Evolutionary conservation across 176 grass and related monocot genomes (phyloP), one percentile per base, ranked within the genome.

Genomic region (Bolboschoenus planiculmis): DNA sequence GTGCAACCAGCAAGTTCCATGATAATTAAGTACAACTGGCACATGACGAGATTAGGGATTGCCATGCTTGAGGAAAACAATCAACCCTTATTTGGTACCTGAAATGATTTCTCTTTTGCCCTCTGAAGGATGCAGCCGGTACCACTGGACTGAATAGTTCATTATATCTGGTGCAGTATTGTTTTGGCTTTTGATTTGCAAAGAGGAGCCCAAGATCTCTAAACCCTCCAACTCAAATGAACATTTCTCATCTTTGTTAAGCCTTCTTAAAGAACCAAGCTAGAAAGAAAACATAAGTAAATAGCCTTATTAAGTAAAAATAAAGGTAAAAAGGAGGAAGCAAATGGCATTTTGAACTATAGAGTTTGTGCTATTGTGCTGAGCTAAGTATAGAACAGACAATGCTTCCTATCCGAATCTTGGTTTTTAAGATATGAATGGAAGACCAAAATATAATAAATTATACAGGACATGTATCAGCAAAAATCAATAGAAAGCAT

Each of bases 51-150:
- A 66, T 11, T 74, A 48, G 23, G 42, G 21, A 26, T 47, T 4
- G 30, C 13, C 11, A 15, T 30, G 39, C 42, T 26, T 29, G 11
- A 48, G 21, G 24, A 51, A 76, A 51, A 31, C 27, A 76, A 76
- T 44, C 0, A 24, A 50, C 13, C 71, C 71, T 30, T 24, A 74
- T 64, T 66, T 44, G 35, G 46, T 88, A 97, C 93, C 93, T 89
- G 93, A 91, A 91, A 97, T 97, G 27, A 90, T 84, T 86, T 97
- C 93, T 83, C 89, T 97, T 68, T 89, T 97, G 85, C 48, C 88
- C 81, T 75, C 93, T 78, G 85, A 88, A 58, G 93, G 86, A 40
- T 89, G 88, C 85, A 97, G 81, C 55, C 93, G 87, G 60, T 92
- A 97, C 93, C 93, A 97, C 31, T 93, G 90, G 54, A 93, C 87